Evolutionary conservation across 2,329 filamentous ascomycete genomes (phyloP).

Genomic region (Cucurbitaria berberidis): DNA sequence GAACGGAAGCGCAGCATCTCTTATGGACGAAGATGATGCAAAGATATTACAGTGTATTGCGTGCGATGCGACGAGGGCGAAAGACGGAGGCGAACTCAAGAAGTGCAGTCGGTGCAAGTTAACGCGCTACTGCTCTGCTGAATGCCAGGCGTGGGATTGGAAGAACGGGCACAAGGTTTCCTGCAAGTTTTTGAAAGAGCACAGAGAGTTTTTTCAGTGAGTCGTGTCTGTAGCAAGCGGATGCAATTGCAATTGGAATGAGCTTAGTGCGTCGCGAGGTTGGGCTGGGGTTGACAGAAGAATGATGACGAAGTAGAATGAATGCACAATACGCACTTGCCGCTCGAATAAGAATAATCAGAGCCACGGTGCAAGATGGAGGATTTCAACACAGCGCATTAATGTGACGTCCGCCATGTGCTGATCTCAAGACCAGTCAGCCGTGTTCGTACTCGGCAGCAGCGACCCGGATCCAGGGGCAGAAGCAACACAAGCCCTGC

Average conservation of each 20-base stretch:
- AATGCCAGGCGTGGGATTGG: constrained; percentile 64
- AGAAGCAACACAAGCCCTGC: background rate
- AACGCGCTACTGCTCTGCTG: constrained; percentile 58
- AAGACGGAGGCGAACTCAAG: constrained; percentile 44
- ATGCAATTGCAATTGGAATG: background rate
- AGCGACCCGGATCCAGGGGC: background rate
- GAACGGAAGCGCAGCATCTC: background rate
- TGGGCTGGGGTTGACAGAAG: background rate
- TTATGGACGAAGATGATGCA: constrained; percentile 1
- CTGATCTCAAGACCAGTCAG: background rate
- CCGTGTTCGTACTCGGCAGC: constrained; percentile 1
- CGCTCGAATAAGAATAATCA: background rate
- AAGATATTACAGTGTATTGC: constrained; percentile 10
- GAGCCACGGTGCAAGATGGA: background rate
- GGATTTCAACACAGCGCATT: background rate
- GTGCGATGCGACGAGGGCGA: constrained; percentile 18
- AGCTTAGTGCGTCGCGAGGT: background rate
- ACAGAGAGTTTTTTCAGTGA: no score
- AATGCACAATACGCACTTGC: background rate
- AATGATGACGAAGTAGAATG: background rate
- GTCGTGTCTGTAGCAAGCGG: no score
- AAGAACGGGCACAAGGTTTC: constrained; percentile 52
- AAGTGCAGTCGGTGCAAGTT: constrained; percentile 55
- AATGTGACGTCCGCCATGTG: background rate
- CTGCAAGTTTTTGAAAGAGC: constrained; percentile 30